phyloP scores from a whole-genome alignment of 345 rosid species.

The Aurinia saxatilis region DNA sequence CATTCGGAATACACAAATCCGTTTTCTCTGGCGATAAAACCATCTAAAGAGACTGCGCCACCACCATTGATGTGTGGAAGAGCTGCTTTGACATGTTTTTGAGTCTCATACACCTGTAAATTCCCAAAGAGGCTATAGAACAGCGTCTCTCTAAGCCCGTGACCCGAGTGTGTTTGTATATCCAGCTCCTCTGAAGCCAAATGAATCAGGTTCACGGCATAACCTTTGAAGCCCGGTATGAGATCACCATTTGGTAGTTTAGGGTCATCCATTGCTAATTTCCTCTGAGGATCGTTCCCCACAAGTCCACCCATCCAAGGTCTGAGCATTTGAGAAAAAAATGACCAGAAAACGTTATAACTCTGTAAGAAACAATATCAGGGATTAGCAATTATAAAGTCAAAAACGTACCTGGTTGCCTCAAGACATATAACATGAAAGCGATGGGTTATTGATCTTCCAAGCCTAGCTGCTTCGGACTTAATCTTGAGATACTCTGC shows the following conservation, averaged over 20 bases:
- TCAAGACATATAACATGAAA: constrained; percentile 48
- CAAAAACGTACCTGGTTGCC: constrained; percentile 49
- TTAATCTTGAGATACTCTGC: constrained; percentile 35
- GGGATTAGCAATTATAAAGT: not conserved
- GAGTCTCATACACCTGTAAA: constrained; percentile 55
- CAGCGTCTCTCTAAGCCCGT: constrained; percentile 56
- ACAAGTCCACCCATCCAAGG: constrained; percentile 28
- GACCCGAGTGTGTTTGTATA: constrained; percentile 25
- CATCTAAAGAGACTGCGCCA: constrained; percentile 53
- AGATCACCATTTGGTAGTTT: constrained; percentile 26
- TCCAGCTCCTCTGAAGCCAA: constrained; percentile 18
- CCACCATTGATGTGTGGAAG: constrained; percentile 28
- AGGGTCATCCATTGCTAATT: constrained; percentile 42
- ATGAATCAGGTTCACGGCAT: constrained; percentile 59
- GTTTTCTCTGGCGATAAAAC: constrained; percentile 41
- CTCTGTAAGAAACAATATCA: not conserved
- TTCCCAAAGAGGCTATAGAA: constrained; percentile 40
- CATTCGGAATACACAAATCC: constrained; percentile 35
- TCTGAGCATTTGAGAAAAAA: too few relatives aligned
- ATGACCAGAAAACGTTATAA: too few relatives aligned
- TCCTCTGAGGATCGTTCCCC: constrained; percentile 33
- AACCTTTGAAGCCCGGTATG: constrained; percentile 50
- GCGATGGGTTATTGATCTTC: constrained; percentile 36
- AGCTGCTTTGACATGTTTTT: constrained; percentile 36
- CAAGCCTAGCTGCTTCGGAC: constrained; percentile 35